Percentiles rank a stretch among this genome's conserved stretches.
These are phyloP conservation scores for Hordeum pubiflorum DNA, from an alignment of 202 grass and related monocot species.

Conservation along the genomic window DNA sequence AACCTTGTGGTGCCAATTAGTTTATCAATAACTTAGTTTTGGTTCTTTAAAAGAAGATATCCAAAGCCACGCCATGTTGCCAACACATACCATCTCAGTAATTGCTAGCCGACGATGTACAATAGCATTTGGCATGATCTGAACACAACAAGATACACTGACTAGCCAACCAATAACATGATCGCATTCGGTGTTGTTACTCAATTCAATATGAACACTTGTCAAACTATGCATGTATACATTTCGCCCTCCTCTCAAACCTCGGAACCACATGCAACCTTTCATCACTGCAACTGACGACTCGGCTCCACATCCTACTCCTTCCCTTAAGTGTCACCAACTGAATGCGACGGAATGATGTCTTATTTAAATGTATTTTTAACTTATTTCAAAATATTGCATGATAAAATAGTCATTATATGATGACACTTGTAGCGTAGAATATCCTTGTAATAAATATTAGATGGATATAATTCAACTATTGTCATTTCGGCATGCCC, in stretches of 20 bases:
- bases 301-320: too few species aligned
- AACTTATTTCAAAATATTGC: too few species aligned
- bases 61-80: not conserved
- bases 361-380: too few species aligned
- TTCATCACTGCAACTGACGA: too few species aligned
- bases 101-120: not conserved
- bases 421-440: too few species aligned
- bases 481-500: not conserved
- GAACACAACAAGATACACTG: not conserved
- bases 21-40: not conserved
- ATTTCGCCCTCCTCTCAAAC: too few species aligned
- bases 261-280: too few species aligned
- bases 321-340: too few species aligned
- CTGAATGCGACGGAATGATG: too few species aligned
- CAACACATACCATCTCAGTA: not conserved
- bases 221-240: too few species aligned
- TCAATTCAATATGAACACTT: accelerated
- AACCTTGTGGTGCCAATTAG: not conserved
- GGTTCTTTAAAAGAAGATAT: not conserved
- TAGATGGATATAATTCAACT: not conserved
- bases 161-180: not conserved
- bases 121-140: not conserved
- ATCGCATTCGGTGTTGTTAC: not conserved
- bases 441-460: not conserved
- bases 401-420: too few species aligned